These are phyloP conservation scores for Claviceps sp. DNA, from an alignment of 2,329 filamentous ascomycete species.

Conservation along the genomic window DNA sequence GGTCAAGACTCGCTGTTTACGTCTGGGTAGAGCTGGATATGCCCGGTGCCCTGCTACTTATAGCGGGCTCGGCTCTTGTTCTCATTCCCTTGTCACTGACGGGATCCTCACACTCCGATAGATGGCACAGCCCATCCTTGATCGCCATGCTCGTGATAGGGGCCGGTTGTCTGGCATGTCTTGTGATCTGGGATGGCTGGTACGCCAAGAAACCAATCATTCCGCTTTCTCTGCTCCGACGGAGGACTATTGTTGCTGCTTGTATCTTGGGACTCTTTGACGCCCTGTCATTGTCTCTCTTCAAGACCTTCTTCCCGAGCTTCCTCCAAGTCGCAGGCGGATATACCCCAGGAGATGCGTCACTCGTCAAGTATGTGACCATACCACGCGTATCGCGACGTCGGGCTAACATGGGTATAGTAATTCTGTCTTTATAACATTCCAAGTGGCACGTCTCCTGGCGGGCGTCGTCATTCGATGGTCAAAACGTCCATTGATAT, in stretches of 20 bases:
- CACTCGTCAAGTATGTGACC: conserved; percentile 21
- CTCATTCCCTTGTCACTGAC: conserved; percentile 25
- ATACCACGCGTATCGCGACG: background rate
- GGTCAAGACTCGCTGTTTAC: conserved; percentile 11
- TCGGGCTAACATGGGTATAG: conserved; percentile 5
- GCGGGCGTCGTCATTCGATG: conserved; percentile 23
- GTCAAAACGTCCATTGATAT: conserved; percentile 17
- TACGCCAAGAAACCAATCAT: conserved; percentile 25
- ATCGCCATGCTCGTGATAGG: conserved; percentile 24
- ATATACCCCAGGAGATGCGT: conserved; percentile 21
- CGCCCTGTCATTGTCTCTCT: conserved; percentile 24
- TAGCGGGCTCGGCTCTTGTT: conserved; percentile 19
- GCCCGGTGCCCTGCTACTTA: conserved; percentile 18
- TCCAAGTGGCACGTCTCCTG: conserved; percentile 22
- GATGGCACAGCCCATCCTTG: conserved; percentile 19
- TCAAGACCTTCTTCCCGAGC: conserved; percentile 25
- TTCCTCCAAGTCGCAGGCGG: conserved; percentile 25
- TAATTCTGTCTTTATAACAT: conserved; percentile 20
- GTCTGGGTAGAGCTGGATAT: conserved; percentile 21
- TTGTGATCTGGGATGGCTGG: conserved; percentile 23
- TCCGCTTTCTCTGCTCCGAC: conserved; percentile 24
- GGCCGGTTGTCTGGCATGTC: conserved; percentile 11
- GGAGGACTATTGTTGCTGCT: conserved; percentile 22
- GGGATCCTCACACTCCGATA: conserved; percentile 17
- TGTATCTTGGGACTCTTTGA: conserved; percentile 23